These are phyloP conservation scores for Avena atlantica DNA, from an alignment of 176 grass and related monocot species.

Conservation along the genomic window DNA sequence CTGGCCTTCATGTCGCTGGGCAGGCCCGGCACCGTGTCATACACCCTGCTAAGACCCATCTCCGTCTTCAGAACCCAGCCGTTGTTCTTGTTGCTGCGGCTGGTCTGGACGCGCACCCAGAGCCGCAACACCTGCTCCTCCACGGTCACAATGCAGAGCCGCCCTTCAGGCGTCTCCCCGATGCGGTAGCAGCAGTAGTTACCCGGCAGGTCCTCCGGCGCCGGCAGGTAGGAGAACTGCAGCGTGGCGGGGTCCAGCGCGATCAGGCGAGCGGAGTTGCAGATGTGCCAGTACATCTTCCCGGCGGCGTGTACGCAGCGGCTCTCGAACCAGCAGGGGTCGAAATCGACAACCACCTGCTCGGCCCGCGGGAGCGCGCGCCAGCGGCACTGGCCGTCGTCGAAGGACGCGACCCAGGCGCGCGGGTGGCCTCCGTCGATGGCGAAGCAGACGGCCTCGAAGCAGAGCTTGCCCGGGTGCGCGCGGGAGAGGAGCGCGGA, in stretches of 20 bases:
- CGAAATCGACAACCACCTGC: background rate
- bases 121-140: background rate
- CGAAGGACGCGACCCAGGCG: conserved; percentile 15
- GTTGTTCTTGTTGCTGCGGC: background rate
- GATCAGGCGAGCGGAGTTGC: background rate
- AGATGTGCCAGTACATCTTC: conserved; percentile 32
- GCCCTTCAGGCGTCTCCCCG: background rate
- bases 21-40: background rate
- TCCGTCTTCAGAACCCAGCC: background rate
- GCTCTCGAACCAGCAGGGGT: background rate
- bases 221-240: background rate
- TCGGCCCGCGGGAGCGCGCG: conserved; percentile 3
- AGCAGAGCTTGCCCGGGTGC: conserved; percentile 24
- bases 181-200: background rate
- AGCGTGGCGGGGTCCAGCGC: background rate
- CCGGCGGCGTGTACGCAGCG: conserved; percentile 16
- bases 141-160: background rate
- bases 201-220: background rate
- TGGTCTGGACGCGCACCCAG: conserved; percentile 5
- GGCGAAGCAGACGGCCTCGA: conserved; percentile 40
- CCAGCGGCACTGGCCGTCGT: background rate
- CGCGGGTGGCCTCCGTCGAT: background rate
- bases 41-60: background rate
- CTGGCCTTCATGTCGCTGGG: background rate
- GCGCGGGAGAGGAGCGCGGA: conserved; percentile 22